These are phyloP conservation scores for Mortierella sp. DNA, from an alignment of 371 early-diverging fungal species.

Conservation along the genomic window DNA sequence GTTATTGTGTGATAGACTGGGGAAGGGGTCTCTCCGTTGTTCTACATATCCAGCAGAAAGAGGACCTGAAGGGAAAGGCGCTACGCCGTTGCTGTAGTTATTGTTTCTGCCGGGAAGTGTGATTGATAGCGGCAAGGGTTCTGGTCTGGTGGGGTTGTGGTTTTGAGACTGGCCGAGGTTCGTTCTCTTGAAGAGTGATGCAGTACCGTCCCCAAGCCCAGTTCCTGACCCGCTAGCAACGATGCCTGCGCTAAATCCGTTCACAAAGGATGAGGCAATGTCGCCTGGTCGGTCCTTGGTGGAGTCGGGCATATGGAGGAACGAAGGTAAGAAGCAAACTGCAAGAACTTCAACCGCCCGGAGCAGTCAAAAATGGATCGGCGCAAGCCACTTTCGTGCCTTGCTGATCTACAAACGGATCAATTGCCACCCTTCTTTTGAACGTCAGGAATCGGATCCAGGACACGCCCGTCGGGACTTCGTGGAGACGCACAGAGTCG, in stretches of 20 bases:
- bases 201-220: neutral
- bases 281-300: slow-evolving; percentile 22
- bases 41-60: slow-evolving; percentile 23
- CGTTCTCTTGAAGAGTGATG: slow-evolving; percentile 23
- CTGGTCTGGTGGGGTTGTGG: slow-evolving; percentile 8
- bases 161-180: slow-evolving; percentile 1
- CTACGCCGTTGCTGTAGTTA: neutral
- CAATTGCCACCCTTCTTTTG: neutral
- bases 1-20: slow-evolving; percentile 10
- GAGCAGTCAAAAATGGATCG: neutral
- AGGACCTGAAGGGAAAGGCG: neutral
- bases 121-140: slow-evolving; percentile 24
- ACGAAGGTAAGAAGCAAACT: neutral
- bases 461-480: neutral
- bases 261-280: slow-evolving; percentile 15
- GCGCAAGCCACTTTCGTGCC: neutral
- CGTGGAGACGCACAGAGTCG: neutral
- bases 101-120: slow-evolving; percentile 19
- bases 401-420: slow-evolving; percentile 1
- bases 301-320: slow-evolving; percentile 22
- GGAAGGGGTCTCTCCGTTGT: slow-evolving; percentile 21
- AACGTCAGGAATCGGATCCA: neutral
- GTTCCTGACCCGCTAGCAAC: neutral
- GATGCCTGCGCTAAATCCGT: slow-evolving; percentile 2
- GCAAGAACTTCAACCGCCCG: neutral